Base-by-base conservation (phyloP, 306 rosid species). In the Inga oerstediana region DNA sequence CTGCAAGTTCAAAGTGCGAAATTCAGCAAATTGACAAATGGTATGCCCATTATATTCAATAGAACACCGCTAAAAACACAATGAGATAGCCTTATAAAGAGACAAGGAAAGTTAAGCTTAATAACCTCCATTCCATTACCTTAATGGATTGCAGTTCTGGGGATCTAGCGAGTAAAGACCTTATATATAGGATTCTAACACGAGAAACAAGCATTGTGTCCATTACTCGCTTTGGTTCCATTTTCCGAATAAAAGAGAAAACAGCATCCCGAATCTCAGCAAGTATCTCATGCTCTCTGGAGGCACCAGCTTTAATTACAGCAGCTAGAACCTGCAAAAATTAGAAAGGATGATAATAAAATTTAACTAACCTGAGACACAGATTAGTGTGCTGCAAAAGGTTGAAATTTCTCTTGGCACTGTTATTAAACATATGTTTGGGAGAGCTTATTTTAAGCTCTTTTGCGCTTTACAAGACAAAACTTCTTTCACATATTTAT, bases 171-270 rank as follows among this genome's bases (percentile, higher is more conserved):
- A 95, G 94, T 85, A 95, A 88, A 49, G 99, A 95, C 87, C 99
- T 88, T 83, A 95, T 92, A 83, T 95, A 93, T 85, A 95, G 88
- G 77, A 95, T 93, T 88, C 99, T 91, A 87, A 95, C 99, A 44
- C 99, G 98, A 80, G 99, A 95, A 86, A 95, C 93, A 81, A 93
- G 98, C 99, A 95, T 95, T 78, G 99, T 93, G 85, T 95, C 99
- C 99, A 95, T 95, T 15, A 93, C 99, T 84, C 97, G 87, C 89
- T 91, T 91, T 14, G 98, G 98, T 87, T 95, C 99, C 98, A 95
- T 92, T 85, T 95, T 95, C 80, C 96, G 91, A 20, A 95, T 87
- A 83, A 95, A 95, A 72, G 97, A 88, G 92, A 95, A 95, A 83
- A 95, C 98, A 44, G 96, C 90, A 88, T 93, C 97, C 86, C 96